These are phyloP conservation scores for Penicillium sp. DNA, from an alignment of 2,329 filamentous ascomycete genomes.

Conservation along the genomic window DNA sequence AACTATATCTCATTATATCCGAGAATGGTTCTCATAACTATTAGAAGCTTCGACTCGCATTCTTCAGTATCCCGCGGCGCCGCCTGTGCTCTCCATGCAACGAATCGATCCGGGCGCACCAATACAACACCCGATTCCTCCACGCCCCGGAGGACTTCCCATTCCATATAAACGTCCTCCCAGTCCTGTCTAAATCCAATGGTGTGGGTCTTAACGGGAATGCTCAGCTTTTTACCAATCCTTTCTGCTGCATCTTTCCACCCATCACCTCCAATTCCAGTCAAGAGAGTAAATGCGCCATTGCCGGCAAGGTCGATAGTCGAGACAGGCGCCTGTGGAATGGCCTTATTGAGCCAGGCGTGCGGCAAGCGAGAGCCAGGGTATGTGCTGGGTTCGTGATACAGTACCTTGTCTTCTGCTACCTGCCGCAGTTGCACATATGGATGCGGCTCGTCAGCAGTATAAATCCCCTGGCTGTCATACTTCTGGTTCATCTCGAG, in stretches of 20 bases:
- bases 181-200: conserved; percentile 61
- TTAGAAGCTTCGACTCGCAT: neutral
- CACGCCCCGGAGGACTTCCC: conserved; percentile 54
- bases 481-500: conserved; percentile 62
- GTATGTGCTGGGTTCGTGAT: conserved; percentile 53
- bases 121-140: conserved; percentile 25
- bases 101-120: conserved; percentile 59
- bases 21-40: neutral
- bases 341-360: conserved; percentile 58
- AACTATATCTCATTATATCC: neutral
- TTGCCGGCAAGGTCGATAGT: conserved; percentile 62
- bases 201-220: conserved; percentile 51
- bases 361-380: conserved; percentile 63
- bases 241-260: conserved; percentile 54
- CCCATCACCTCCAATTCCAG: conserved; percentile 55
- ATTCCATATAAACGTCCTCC: conserved; percentile 63
- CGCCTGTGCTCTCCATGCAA: conserved; percentile 50
- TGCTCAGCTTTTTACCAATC: conserved; percentile 41
- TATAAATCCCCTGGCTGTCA: conserved; percentile 46
- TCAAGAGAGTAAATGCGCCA: conserved; percentile 52
- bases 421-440: conserved; percentile 20
- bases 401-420: conserved; percentile 43
- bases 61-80: neutral
- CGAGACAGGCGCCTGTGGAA: conserved; percentile 50
- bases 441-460: conserved; percentile 42